Evolutionary conservation across 139 green algal genomes (phyloP).

Genomic region (Auxenochlorella pyrenoidosa): DNA sequence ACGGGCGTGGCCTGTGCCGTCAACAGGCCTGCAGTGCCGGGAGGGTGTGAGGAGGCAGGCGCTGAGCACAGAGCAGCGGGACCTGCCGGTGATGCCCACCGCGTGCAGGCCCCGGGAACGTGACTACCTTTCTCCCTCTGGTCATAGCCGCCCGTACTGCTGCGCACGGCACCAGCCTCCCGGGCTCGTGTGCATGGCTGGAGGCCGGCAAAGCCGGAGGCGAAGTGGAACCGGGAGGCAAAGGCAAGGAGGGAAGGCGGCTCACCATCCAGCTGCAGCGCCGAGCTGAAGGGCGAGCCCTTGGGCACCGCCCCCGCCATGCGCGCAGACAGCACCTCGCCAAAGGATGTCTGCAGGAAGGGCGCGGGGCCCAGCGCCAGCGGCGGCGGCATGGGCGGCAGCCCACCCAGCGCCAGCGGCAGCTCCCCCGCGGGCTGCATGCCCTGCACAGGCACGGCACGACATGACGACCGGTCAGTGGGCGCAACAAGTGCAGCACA

Average conservation of each 20-base stretch:
- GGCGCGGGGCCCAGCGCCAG: not conserved
- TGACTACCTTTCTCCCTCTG: too few species aligned
- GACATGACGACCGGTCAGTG: not conserved
- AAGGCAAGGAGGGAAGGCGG: too few species aligned
- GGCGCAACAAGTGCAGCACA: too few species aligned
- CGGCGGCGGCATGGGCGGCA: not conserved
- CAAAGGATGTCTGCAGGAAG: constrained; percentile 35
- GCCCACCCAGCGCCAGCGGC: not conserved
- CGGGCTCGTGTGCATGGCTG: too few species aligned
- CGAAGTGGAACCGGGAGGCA: too few species aligned
- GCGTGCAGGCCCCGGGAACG: not conserved
- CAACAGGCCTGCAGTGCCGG: not conserved
- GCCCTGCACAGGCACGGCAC: not conserved
- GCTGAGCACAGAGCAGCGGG: not conserved
- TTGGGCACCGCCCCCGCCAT: constrained; percentile 4
- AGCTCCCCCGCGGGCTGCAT: not conserved
- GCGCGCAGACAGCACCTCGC: constrained; percentile 44
- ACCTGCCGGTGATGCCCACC: not conserved
- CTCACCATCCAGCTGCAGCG: constrained; percentile 8
- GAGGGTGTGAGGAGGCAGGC: not conserved
- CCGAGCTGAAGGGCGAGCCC: constrained; percentile 18
- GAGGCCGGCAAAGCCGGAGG: too few species aligned
- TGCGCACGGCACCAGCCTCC: not conserved
- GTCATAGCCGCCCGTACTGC: not conserved
- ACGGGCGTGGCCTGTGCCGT: constrained; percentile 24